phyloP scores from a whole-genome alignment of 192 early-diverging fungal species.

The Chytriomyces sp. region DNA sequence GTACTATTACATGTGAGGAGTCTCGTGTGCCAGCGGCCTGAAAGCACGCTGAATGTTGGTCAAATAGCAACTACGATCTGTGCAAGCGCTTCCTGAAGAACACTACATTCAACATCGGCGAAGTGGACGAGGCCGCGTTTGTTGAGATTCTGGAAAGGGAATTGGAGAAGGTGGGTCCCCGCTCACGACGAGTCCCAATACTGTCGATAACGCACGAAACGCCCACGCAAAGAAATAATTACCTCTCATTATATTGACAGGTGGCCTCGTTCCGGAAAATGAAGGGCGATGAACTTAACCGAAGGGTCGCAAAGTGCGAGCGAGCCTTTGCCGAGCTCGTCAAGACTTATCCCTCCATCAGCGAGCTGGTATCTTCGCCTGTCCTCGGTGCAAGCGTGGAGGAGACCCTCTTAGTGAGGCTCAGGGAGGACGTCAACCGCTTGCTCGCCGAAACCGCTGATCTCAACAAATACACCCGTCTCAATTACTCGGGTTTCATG shows the following conservation, averaged over 20 bases:
- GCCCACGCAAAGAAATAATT: no score
- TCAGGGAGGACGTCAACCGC: constrained; percentile 43
- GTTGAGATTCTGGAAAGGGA: constrained; percentile 86
- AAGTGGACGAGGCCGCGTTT: constrained; percentile 82
- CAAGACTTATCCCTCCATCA: constrained; percentile 23
- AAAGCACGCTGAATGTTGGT: no score
- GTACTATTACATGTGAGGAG: constrained; percentile 30
- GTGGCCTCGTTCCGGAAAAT: constrained; percentile 56
- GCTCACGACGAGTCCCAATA: no score
- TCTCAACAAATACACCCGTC: constrained; percentile 52
- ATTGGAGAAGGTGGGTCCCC: constrained; percentile 71
- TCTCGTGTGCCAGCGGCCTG: background rate
- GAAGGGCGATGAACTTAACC: constrained; percentile 55
- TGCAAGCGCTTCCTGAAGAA: constrained; percentile 85
- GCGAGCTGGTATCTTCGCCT: constrained; percentile 8
- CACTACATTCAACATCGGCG: constrained; percentile 66
- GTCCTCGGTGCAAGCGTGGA: constrained; percentile 18
- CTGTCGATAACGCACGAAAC: no score
- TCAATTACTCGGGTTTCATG: constrained; percentile 56
- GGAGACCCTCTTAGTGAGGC: constrained; percentile 1
- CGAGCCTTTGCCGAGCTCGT: constrained; percentile 38
- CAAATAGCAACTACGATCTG: constrained; percentile 70
- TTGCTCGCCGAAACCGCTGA: constrained; percentile 52
- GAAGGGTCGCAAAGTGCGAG: constrained; percentile 52
- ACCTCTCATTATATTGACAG: no score